Base-by-base conservation (phyloP, 352 stramenopile species). In the Pythium scleroteichum region DNA sequence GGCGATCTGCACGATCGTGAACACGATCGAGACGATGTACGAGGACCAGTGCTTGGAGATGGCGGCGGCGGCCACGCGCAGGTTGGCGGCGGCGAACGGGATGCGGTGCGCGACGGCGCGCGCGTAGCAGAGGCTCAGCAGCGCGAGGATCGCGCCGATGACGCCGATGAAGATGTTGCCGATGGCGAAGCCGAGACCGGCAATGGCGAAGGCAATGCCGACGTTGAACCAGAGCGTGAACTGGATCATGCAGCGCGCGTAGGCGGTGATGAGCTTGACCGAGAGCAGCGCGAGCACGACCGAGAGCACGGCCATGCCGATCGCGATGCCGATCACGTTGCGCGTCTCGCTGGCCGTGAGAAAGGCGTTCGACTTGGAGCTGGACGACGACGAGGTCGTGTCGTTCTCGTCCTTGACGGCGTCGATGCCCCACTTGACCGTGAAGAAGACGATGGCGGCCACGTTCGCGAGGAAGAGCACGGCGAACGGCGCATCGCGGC, bases 81-180 rank as follows among this genome's bases (percentile, higher is more conserved):
- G 71, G 68, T 98, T 98, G 19, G 93, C 88, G 13, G 92, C 84
- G 4, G 95, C 95, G 69, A 98, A 98, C 23, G 94, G 91, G 64
- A 99, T 98, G 38, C 90, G 87, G 74, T 96, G 59, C 84, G 85
- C 66, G 40, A 96, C 85, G 1, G 79, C 72, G 27, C 76, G 87
- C 7, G 88, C 80, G 76, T 98, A 98, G 75, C 87, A 95, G 48
- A 94, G 58, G 51, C 78, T 85, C 39, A 95, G 57, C 47, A 94
- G 53, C 2, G 72, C 83, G 53, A 94, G 72, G 32, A 94, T 71
- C 14, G 61, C 27, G 22, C 75, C 78, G 40, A 95, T 65, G 27
- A 94, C 69, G 47, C 77, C 85, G 48, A 93, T 68, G 26, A 88
- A 87, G 29, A 92, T 62, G 54, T 80, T 90, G 53, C 72, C 65